Evolutionary conservation across 2,329 filamentous ascomycete species (phyloP).

Genomic region (Bipolaris zeicola): DNA sequence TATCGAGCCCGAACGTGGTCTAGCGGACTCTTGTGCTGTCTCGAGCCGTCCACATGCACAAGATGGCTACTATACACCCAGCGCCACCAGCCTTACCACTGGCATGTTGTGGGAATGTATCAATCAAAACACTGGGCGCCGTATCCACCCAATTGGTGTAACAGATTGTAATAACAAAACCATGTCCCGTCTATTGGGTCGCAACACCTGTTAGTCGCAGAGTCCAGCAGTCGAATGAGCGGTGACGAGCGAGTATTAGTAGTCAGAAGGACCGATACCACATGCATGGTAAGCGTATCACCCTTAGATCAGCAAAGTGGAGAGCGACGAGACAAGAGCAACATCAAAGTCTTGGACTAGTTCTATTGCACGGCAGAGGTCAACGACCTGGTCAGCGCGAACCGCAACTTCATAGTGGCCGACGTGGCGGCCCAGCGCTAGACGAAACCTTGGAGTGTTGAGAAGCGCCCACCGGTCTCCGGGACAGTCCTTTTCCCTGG

Average conservation of each 20-base stretch:
- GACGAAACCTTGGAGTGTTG: conserved; percentile 16
- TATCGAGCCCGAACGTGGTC: conserved; percentile 2
- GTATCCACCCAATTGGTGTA: conserved; percentile 12
- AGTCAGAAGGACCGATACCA: conserved; percentile 32
- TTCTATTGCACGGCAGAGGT: conserved; percentile 2
- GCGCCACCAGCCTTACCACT: conserved; percentile 6
- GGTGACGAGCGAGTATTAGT: conserved; percentile 30
- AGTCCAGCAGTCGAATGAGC: conserved; percentile 24
- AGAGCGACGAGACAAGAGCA: conserved; percentile 21
- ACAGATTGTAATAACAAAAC: conserved; percentile 2
- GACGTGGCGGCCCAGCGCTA: conserved; percentile 12
- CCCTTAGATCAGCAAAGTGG: conserved; percentile 21
- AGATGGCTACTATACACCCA: conserved; percentile 1
- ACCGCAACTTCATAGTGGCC: conserved; percentile 8
- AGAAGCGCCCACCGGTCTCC: background rate
- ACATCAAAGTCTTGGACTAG: conserved; percentile 11
- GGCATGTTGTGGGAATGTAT: conserved; percentile 6
- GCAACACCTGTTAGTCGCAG: conserved; percentile 18
- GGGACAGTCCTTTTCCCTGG: background rate
- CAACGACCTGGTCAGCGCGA: conserved; percentile 5
- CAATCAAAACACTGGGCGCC: conserved; percentile 8
- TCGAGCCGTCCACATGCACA: conserved; percentile 1
- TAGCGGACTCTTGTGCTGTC: background rate
- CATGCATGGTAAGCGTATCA: conserved; percentile 21
- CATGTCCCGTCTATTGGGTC: conserved; percentile 12